phyloP scores from a whole-genome alignment of 495 filamentous ascomycete genomes.

The Filosporella fistucella region DNA sequence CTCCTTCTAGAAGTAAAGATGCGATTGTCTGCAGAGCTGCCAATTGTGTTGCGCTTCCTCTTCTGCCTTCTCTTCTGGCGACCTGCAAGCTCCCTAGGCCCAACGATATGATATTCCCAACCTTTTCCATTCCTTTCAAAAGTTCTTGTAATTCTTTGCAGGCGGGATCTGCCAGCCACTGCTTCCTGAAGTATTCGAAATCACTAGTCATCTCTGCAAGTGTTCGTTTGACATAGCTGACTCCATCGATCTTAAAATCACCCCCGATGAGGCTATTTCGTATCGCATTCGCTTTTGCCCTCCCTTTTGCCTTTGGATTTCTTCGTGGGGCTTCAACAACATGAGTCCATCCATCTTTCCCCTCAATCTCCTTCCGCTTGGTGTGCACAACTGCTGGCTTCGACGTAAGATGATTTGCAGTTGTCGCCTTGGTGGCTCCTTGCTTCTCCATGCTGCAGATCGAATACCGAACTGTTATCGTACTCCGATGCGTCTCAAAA shows the following conservation, averaged over 20 bases:
- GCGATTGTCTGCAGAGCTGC: slow-evolving; percentile 55
- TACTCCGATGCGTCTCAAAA: too few species aligned
- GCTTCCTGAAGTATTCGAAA: slow-evolving; percentile 19
- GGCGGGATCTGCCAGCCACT: slow-evolving; percentile 11
- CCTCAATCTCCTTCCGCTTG: slow-evolving; percentile 44
- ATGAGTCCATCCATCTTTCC: slow-evolving; percentile 53
- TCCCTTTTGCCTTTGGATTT: background rate
- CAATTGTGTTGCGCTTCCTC: slow-evolving; percentile 45
- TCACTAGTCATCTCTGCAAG: slow-evolving; percentile 34
- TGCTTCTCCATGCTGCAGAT: background rate
- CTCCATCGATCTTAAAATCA: slow-evolving; percentile 17
- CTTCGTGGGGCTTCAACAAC: slow-evolving; percentile 28
- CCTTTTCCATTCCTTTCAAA: background rate
- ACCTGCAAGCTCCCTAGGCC: slow-evolving; percentile 45
- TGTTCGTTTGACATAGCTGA: slow-evolving; percentile 25
- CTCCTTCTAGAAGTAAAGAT: slow-evolving; percentile 28
- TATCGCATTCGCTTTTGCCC: background rate
- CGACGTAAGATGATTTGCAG: background rate
- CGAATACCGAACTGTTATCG: too few species aligned
- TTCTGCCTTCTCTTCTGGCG: slow-evolving; percentile 13
- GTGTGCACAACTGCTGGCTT: slow-evolving; percentile 20
- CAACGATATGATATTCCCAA: slow-evolving; percentile 36
- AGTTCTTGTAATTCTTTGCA: slow-evolving; percentile 4
- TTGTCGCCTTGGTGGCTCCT: background rate
- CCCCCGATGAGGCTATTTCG: background rate